phyloP scores from a whole-genome alignment of 768 basidiomycete genomes.

The Baorangia bicolor region DNA sequence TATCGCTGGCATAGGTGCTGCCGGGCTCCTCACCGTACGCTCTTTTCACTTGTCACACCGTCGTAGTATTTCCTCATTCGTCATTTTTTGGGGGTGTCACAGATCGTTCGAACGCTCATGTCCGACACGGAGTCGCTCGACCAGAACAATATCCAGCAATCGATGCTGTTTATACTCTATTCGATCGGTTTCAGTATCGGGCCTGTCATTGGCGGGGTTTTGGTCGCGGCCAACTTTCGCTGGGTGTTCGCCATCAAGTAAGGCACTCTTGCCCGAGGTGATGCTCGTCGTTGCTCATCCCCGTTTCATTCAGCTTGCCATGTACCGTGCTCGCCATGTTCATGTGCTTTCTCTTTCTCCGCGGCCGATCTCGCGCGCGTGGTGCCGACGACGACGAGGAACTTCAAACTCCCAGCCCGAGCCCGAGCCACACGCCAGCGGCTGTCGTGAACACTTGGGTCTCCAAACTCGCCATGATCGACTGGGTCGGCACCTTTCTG shows the following conservation, averaged over 20 bases:
- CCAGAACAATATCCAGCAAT: slow-evolving; percentile 42
- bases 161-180: slow-evolving; percentile 44
- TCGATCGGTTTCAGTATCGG: slow-evolving; percentile 42
- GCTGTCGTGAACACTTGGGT: slow-evolving; percentile 16
- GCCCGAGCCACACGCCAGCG: not conserved
- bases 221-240: slow-evolving; percentile 42
- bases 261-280: slow-evolving; percentile 4
- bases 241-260: slow-evolving; percentile 60
- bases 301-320: slow-evolving; percentile 37
- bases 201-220: slow-evolving; percentile 42
- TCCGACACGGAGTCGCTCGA: slow-evolving; percentile 44
- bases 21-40: slow-evolving; percentile 38
- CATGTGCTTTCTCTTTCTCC: slow-evolving; percentile 42
- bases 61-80: not conserved
- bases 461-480: slow-evolving; percentile 37
- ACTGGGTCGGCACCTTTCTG: slow-evolving; percentile 47
- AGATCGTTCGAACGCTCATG: slow-evolving; percentile 44
- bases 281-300: not conserved
- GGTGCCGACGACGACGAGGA: slow-evolving; percentile 14
- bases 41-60: not conserved
- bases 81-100: not conserved
- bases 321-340: slow-evolving; percentile 35
- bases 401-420: slow-evolving; percentile 1
- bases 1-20: slow-evolving; percentile 50
- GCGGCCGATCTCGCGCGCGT: slow-evolving; percentile 25